Conservation (phyloP, 768 basidiomycete genomes). For the Porphyrellus cyaneotinctus region DNA sequence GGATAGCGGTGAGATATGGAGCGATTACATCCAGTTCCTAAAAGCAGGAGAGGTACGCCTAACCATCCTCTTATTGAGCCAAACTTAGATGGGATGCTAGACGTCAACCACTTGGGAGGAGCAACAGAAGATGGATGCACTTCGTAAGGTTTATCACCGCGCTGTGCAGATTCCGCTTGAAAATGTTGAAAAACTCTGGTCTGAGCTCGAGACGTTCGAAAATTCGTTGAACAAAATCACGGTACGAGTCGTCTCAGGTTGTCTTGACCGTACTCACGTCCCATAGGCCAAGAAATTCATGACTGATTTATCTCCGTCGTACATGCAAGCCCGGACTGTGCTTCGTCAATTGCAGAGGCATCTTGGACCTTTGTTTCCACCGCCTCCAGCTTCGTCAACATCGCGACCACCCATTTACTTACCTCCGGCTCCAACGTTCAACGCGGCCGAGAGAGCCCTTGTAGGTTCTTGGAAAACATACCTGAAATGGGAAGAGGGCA, state of each 20-base stretch:
- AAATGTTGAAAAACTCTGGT: slow-evolving; percentile 91
- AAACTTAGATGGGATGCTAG: slow-evolving; percentile 29
- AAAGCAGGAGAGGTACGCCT: slow-evolving; percentile 67
- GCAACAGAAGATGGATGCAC: slow-evolving; percentile 90
- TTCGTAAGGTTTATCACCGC: slow-evolving; percentile 89
- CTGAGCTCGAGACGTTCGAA: slow-evolving; percentile 91
- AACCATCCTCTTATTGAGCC: neutral
- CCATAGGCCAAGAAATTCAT: slow-evolving; percentile 90
- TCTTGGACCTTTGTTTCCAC: slow-evolving; percentile 55
- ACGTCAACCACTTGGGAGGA: slow-evolving; percentile 89
- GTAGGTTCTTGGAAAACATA: slow-evolving; percentile 90
- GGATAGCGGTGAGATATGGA: slow-evolving; percentile 90
- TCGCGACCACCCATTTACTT: slow-evolving; percentile 49
- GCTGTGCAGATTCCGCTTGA: slow-evolving; percentile 93
- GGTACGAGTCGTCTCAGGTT: slow-evolving; percentile 31
- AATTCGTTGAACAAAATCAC: slow-evolving; percentile 85
- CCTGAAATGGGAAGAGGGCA: slow-evolving; percentile 92
- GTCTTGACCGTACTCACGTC: slow-evolving; percentile 9
- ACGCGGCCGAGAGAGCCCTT: slow-evolving; percentile 62
- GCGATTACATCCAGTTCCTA: slow-evolving; percentile 89
- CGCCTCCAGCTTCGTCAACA: slow-evolving; percentile 40
- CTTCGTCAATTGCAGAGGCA: slow-evolving; percentile 79
- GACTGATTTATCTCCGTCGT: slow-evolving; percentile 83
- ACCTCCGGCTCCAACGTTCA: slow-evolving; percentile 70
- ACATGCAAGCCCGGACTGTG: slow-evolving; percentile 92